Percentiles rank a stretch among this genome's conserved stretches.
These are phyloP conservation scores for Gryganskiella cystojenkinii DNA, from an alignment of 192 early-diverging fungal genomes.

Conservation along the genomic window DNA sequence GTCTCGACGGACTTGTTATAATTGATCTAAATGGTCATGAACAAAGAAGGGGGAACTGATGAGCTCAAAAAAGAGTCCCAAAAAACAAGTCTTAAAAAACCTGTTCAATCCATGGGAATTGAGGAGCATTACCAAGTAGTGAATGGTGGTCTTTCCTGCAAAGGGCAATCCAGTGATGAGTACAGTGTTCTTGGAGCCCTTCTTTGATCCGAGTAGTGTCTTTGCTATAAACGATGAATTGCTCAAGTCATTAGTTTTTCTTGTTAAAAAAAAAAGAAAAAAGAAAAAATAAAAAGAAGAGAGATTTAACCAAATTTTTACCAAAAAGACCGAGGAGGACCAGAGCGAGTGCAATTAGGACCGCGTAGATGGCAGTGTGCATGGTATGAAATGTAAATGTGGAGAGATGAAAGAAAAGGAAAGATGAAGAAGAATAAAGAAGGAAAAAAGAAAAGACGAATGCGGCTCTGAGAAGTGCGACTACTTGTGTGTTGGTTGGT, in stretches of 20 bases:
- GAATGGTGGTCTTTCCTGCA: slow-evolving; percentile 43
- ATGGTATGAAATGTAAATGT: slow-evolving; percentile 9
- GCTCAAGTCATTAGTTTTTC: too few species aligned
- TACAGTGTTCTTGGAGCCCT: slow-evolving; percentile 41
- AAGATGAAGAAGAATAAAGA: slow-evolving; percentile 5
- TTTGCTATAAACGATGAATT: too few species aligned
- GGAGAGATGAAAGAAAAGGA: slow-evolving; percentile 22
- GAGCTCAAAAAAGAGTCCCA: neutral
- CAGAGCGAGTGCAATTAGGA: neutral
- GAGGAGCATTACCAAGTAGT: slow-evolving; percentile 27
- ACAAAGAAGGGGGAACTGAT: neutral
- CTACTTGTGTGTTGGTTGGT: too few species aligned
- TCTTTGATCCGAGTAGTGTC: slow-evolving; percentile 19
- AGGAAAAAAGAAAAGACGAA: slow-evolving; percentile 2
- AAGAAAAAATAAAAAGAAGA: too few species aligned
- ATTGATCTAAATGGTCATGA: slow-evolving; percentile 52
- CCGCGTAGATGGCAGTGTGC: neutral
- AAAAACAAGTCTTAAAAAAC: too few species aligned
- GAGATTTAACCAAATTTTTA: too few species aligned
- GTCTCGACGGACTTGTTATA: slow-evolving; percentile 61
- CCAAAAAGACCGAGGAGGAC: neutral
- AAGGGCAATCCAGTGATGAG: slow-evolving; percentile 50
- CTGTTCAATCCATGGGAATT: too few species aligned
- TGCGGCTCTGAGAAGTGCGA: too few species aligned
- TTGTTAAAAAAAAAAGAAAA: too few species aligned